Evolutionary conservation across 176 grass and related monocot genomes (phyloP), one percentile per base, ranked within the genome.

Genomic region (Musa acuminata): DNA sequence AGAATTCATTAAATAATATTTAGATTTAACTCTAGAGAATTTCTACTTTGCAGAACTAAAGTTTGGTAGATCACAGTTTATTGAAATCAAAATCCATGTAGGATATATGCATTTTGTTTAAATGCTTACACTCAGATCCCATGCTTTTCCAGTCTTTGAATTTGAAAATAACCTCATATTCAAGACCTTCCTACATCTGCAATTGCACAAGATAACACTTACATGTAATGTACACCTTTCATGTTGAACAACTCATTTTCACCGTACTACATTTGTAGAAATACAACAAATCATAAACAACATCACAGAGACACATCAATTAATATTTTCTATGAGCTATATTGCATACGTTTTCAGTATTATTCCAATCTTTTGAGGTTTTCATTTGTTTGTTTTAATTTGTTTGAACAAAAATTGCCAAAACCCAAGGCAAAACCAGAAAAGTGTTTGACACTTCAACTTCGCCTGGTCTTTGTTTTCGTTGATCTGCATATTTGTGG

Each of bases 151-250:
- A 73, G 84, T 89, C 20, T 85, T 91, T 52, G 87, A 84, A 27
- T 98, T 94, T 55, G 88, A 72, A 81, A 99, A 99, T 65, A 94
- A 72, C 84, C 95, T 89, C 90, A 91, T 94, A 60, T 98, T 94
- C 55, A 99, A 74, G 48, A 91, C 78, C 80, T 99, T 99, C 73
- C 90, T 85, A 76, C 88, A 99, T 58, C 95, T 94, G 80, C 10
- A 80, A 8, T 71, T 69, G 66, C 53, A 52, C 8, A 53, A 62
- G 0, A 80, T 48, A 16, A 27, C n/a, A 53, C 23, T 20, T 12
- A 55, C 12, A 73, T 14, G 21, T 23, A 2, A 69, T 29, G 24
- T 77, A 20, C 13, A 20, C 10, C 17, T 67, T 25, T 49, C 9
- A 13, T 13, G 2, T 23, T 14, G 60, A 77, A 64, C 17, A 51